Base-by-base conservation (phyloP, 1,284 basidiomycete genomes). In the Taiwanofungus camphoratus region DNA sequence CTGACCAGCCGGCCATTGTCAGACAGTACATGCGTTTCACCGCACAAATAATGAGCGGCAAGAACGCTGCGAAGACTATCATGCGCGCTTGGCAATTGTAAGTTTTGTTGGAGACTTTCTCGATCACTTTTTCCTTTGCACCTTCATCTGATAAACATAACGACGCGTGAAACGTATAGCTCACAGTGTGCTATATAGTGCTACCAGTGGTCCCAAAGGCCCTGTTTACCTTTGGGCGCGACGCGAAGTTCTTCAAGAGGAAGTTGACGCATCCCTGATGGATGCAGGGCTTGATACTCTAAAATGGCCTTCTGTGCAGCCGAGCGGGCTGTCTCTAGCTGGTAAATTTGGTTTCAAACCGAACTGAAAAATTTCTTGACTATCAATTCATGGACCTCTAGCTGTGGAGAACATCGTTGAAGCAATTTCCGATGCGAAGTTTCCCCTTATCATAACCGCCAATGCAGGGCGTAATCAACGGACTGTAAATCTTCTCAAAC, bases 161-260 rank as follows among this genome's bases (percentile, higher is more conserved):
- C n/a, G n/a, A n/a, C n/a, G n/a, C n/a, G n/a, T n/a, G n/a, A n/a
- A n/a, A n/a, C n/a, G n/a, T n/a, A n/a, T n/a, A n/a, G n/a, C n/a
- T 32, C 24, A 34, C 22, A 19, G 11, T 46, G 15, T 3, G 8
- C 16, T 13, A 7, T 41, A 3, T 31, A 82, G 80, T 50, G 79
- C 82, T 3, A 75, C 61, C 22, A 82, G 78, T 46, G 73, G 79
- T 23, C 83, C 83, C 0, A 75, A 74, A 56, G 83, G 83, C 0
- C 83, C 83, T 0, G 80, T 83, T 0, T 86, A 86, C 57, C 66
- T 86, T 4, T 85, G 80, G 78, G 80, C 72, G n/a, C 70, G 80
- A 18, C 69, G 84, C 16, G 84, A 87, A 56, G 69, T 72, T 1
- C 78, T 81, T 68, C 82, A 87, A 55, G 73, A 83, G 58, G 76